Evolutionary conservation across 1,284 basidiomycete species (phyloP), one percentile per base, ranked within the genome.

Genomic region (Inonotus obliquus): DNA sequence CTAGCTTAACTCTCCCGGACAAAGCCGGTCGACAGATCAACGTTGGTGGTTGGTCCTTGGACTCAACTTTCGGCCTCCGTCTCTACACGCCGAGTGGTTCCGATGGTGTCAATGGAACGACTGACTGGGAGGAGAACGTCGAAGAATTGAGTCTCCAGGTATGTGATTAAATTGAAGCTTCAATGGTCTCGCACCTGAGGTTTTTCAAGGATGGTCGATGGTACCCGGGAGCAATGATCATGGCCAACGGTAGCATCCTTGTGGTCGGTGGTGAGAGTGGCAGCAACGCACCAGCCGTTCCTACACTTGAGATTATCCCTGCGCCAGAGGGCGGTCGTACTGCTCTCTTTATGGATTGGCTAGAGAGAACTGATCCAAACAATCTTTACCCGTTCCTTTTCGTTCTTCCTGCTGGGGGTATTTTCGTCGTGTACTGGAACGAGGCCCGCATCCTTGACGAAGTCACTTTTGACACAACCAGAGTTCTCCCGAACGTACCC

Each of bases 351-450:
- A 74, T 82, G 57, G 78, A 82, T 63, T 82, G 75, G 65, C 68
- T 83, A 48, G 69, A 77, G 41, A 78, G 86, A 35, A 89, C 89
- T 1, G 84, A 90, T 67, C 88, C 88, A 1, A 83, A 87, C 69
- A 90, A 90, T 67, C 69, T 91, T 54, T 91, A 91, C 68, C 89
- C 88, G 0, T 91, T 89, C 76, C 74, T 90, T n/a, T 73, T 85
- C 59, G 78, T 89, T 10, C 77, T 91, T 21, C 87, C 89, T 0
- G 85, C 82, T 52, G 81, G 82, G 1, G 77, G 78, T 27, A 72
- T 91, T 69, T 89, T 90, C 69, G 78, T 86, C 47, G 84, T 80
- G 1, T 90, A 91, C 68, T 91, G 85, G 74, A 91, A 91, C 65
- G 86, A 91, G 70, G 89, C 89, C 0, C 82, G 89, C n/a, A 82